Evolutionary conservation across 2,329 filamentous ascomycete species (phyloP).

Genomic region (Penicillium sp.): DNA sequence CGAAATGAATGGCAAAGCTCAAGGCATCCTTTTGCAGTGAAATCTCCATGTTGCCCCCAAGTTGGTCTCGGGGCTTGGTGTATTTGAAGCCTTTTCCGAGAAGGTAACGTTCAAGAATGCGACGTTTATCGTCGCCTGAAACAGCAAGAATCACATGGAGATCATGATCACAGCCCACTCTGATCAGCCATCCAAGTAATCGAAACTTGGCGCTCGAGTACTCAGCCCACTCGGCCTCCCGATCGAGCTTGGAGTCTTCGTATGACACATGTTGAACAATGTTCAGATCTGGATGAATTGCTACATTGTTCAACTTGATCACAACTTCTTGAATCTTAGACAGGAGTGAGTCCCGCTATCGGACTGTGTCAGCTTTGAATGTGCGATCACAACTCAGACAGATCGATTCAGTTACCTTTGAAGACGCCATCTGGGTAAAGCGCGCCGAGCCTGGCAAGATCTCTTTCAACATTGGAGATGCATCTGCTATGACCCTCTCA

Average conservation of each 20-base stretch:
- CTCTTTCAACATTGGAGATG: slow-evolving; percentile 25
- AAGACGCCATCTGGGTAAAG: slow-evolving; percentile 7
- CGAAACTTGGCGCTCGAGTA: slow-evolving; percentile 45
- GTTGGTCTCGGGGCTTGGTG: slow-evolving; percentile 27
- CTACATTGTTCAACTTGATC: slow-evolving; percentile 37
- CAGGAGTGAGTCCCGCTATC: slow-evolving; percentile 21
- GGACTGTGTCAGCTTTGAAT: slow-evolving; percentile 8
- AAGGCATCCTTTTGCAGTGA: slow-evolving; percentile 31
- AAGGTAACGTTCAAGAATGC: slow-evolving; percentile 40
- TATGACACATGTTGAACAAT: slow-evolving; percentile 34
- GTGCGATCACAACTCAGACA: not conserved
- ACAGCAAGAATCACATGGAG: slow-evolving; percentile 38
- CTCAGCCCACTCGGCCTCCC: slow-evolving; percentile 42
- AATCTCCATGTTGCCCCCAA: slow-evolving; percentile 31
- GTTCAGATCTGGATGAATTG: slow-evolving; percentile 42
- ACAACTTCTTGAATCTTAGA: slow-evolving; percentile 32
- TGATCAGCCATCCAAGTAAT: slow-evolving; percentile 39
- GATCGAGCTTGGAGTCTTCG: slow-evolving; percentile 27
- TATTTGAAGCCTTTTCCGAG: slow-evolving; percentile 35
- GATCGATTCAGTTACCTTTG: slow-evolving; percentile 25
- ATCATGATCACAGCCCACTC: slow-evolving; percentile 29
- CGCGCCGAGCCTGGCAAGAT: slow-evolving; percentile 22
- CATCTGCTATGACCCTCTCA: slow-evolving; percentile 27
- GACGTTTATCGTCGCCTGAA: slow-evolving; percentile 30
- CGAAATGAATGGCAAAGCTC: slow-evolving; percentile 34